Evolutionary conservation across 139 green algal genomes (phyloP).

Genomic region (Coelastrella sp.): DNA sequence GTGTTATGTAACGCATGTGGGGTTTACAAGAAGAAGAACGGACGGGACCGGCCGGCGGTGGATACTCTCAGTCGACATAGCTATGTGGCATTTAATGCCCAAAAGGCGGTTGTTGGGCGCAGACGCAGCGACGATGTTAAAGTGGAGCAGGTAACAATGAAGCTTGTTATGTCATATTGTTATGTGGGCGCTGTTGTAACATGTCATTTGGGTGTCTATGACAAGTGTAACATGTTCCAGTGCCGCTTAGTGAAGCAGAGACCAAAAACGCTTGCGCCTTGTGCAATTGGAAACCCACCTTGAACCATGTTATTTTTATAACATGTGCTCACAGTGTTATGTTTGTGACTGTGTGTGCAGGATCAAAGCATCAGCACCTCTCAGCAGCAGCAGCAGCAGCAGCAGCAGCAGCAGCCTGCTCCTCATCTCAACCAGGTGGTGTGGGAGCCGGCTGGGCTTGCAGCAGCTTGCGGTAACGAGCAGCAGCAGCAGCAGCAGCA

Average conservation of each 20-base stretch:
- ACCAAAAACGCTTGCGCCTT: too few relatives aligned
- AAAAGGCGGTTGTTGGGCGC: background rate
- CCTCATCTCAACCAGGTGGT: background rate
- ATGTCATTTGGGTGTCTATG: too few relatives aligned
- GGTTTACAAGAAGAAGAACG: slow-evolving; percentile 5
- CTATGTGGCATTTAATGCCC: background rate
- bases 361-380: background rate
- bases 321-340: background rate
- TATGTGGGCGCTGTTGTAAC: too few relatives aligned
- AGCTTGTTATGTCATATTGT: too few relatives aligned
- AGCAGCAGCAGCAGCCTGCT: background rate
- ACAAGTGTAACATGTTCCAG: background rate
- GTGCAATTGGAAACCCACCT: too few relatives aligned
- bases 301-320: background rate
- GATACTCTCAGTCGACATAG: background rate
- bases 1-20: slow-evolving; percentile 2
- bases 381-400: background rate
- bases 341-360: background rate
- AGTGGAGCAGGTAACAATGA: background rate
- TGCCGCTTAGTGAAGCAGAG: too few relatives aligned
- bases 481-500: background rate
- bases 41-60: background rate
- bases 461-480: too few relatives aligned
- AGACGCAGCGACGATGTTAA: background rate
- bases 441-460: too few relatives aligned